These are phyloP conservation scores for Fabrea salina DNA, from an alignment of 169 alveolate species.

Conservation along the genomic window DNA sequence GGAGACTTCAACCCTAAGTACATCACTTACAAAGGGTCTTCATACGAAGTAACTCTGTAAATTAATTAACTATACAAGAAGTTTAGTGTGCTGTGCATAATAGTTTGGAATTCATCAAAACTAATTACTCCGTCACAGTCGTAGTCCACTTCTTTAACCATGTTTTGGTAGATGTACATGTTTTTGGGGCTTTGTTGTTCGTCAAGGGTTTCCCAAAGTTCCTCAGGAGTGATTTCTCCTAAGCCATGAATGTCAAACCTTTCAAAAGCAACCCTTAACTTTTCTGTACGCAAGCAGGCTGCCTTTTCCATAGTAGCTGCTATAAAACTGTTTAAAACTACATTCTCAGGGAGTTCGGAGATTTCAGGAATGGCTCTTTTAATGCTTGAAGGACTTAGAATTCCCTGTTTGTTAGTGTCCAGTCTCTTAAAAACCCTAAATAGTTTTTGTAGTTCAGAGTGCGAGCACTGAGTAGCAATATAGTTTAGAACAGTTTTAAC, in stretches of 20 bases:
- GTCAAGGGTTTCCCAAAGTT: conserved; percentile 55
- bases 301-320: conserved; percentile 58
- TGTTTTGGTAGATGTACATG: conserved; percentile 38
- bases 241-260: conserved; percentile 55
- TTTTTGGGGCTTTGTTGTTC: conserved; percentile 31
- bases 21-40: too few relatives aligned
- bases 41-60: too few relatives aligned
- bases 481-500: background rate
- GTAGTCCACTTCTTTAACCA: conserved; percentile 58
- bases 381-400: conserved; percentile 22
- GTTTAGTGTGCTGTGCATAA: too few relatives aligned
- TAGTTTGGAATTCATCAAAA: conserved; percentile 55
- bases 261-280: conserved; percentile 56
- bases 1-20: too few relatives aligned
- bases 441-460: background rate
- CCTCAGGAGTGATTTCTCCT: conserved; percentile 59
- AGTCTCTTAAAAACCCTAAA: background rate
- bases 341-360: conserved; percentile 46
- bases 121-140: conserved; percentile 68
- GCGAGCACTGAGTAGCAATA: background rate
- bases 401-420: conserved; percentile 27
- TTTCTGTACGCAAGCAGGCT: conserved; percentile 43
- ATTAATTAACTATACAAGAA: too few relatives aligned
- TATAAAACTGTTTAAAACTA: conserved; percentile 75
- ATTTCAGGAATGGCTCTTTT: conserved; percentile 38